phyloP scores from a whole-genome alignment of 208 protist species.

The Trypanosomatidae sp. region DNA sequence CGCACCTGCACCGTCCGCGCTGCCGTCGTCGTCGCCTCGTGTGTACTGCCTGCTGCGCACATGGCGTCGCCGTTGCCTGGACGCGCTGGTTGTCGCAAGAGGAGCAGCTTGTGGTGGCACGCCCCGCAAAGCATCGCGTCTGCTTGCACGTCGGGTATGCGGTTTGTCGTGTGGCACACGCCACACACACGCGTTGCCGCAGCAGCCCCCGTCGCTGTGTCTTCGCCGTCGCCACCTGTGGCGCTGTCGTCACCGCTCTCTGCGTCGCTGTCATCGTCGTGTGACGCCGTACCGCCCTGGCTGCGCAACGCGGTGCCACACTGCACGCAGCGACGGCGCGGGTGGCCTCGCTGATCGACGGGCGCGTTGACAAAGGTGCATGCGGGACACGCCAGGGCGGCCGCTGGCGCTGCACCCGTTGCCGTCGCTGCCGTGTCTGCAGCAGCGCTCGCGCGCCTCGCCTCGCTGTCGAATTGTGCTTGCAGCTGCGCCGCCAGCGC shows the following conservation, averaged over 20 bases:
- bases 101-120: conserved; percentile 36
- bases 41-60: background rate
- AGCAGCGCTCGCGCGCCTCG: background rate
- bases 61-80: background rate
- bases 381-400: conserved; percentile 23
- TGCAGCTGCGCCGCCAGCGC: conserved; percentile 43
- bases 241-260: background rate
- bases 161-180: conserved; percentile 35
- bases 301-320: conserved; percentile 21
- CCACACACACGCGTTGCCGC: conserved; percentile 10
- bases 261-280: background rate
- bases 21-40: too few relatives aligned
- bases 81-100: background rate
- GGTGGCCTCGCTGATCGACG: conserved; percentile 13
- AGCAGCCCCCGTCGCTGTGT: background rate
- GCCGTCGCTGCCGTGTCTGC: background rate
- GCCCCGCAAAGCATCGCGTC: conserved; percentile 55
- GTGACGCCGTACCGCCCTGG: background rate
- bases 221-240: background rate
- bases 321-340: conserved; percentile 29
- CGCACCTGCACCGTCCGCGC: conserved; percentile 48
- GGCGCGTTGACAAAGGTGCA: conserved; percentile 55
- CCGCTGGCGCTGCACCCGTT: too few relatives aligned
- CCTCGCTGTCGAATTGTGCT: conserved; percentile 29
- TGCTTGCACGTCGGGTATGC: conserved; percentile 24